Percentiles rank a stretch among this genome's conserved stretches.
Conservation (phyloP, 202 grass and related monocot species). For the Schoenoplectus tabernaemontani region DNA sequence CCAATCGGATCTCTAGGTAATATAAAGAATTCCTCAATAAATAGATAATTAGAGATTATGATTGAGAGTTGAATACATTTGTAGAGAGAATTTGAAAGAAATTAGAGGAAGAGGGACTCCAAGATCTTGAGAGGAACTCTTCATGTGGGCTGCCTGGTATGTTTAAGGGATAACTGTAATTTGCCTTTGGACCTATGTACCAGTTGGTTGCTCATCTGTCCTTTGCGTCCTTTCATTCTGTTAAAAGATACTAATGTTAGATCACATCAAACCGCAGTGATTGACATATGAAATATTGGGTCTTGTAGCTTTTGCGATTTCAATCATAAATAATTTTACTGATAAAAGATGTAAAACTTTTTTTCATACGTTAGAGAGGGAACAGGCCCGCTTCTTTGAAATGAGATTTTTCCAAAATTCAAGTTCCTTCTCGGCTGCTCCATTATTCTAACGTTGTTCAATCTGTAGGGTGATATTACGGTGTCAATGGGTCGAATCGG, state of each 20-base stretch:
- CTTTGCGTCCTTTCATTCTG: slow-evolving; percentile 9
- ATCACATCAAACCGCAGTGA: too few species aligned
- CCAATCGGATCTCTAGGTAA: neutral
- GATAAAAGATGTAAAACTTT: neutral
- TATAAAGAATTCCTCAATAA: neutral
- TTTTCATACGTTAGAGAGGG: slow-evolving; percentile 28
- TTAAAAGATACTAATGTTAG: neutral
- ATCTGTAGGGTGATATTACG: neutral
- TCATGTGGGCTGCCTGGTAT: slow-evolving; percentile 47
- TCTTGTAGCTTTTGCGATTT: neutral
- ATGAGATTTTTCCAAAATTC: slow-evolving; percentile 50
- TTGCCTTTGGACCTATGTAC: slow-evolving; percentile 31
- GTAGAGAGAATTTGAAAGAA: slow-evolving; percentile 82
- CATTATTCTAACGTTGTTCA: slow-evolving; percentile 26
- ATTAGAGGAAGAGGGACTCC: slow-evolving; percentile 79
- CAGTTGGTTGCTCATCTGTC: neutral
- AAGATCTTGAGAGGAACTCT: slow-evolving; percentile 86
- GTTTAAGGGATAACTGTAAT: slow-evolving; percentile 32
- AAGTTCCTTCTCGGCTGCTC: slow-evolving; percentile 50
- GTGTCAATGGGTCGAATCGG: neutral
- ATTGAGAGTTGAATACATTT: slow-evolving; percentile 38
- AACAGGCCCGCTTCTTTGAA: slow-evolving; percentile 49
- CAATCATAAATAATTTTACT: neutral
- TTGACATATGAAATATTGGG: neutral
- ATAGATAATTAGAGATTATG: neutral